Conservation (phyloP, 179 eudicot species). For the Vitellaria paradoxa region DNA sequence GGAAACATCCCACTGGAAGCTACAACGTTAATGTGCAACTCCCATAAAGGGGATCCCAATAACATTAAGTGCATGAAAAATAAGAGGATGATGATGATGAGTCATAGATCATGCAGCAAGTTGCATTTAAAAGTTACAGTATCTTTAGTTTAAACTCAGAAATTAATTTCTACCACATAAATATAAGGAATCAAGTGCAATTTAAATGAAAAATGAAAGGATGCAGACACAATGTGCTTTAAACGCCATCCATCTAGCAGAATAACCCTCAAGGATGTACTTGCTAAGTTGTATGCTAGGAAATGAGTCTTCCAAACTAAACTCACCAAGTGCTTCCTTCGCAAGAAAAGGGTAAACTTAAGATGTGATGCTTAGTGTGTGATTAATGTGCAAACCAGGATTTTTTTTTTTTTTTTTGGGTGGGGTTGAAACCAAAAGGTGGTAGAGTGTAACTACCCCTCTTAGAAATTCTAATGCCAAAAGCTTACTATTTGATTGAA, state of each 20-base stretch:
- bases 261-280: background rate
- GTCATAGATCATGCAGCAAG: background rate
- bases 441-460: too few species aligned
- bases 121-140: background rate
- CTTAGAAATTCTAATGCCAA: too few species aligned
- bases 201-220: background rate
- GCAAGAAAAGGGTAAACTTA: background rate
- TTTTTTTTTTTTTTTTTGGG: too few species aligned
- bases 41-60: background rate
- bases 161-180: background rate
- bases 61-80: background rate
- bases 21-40: background rate
- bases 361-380: background rate
- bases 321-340: background rate
- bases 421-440: too few species aligned
- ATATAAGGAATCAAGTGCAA: background rate
- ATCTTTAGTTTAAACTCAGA: background rate
- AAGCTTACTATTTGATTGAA: too few species aligned
- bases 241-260: background rate
- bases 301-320: background rate
- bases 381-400: too few species aligned
- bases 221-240: too few species aligned
- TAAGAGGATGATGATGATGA: background rate
- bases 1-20: background rate
- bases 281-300: background rate